Conservation (phyloP, 768 basidiomycete genomes). For the Kwoniella sp. region DNA sequence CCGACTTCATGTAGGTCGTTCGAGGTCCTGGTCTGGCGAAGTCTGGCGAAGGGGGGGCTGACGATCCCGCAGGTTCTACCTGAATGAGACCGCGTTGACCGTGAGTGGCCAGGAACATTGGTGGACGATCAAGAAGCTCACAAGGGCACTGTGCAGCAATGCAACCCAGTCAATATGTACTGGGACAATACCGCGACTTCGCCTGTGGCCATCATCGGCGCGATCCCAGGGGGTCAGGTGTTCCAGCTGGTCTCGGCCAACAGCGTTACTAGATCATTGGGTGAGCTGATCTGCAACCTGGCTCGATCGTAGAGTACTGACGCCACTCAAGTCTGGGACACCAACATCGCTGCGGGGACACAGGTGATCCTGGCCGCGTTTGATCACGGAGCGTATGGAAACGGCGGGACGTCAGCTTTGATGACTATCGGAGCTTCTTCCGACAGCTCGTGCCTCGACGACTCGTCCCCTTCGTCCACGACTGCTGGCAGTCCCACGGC, state of each 20-base stretch:
- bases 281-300: slow-evolving; percentile 6
- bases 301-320: not conserved
- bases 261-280: slow-evolving; percentile 47
- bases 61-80: slow-evolving; percentile 37
- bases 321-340: slow-evolving; percentile 57
- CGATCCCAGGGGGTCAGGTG: slow-evolving; percentile 62
- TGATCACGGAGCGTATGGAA: slow-evolving; percentile 33
- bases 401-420: slow-evolving; percentile 63
- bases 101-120: no score
- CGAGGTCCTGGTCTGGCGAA: no score
- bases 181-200: slow-evolving; percentile 35
- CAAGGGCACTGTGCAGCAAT: slow-evolving; percentile 22
- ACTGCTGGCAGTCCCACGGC: slow-evolving; percentile 18
- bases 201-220: slow-evolving; percentile 53
- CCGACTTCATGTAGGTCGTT: slow-evolving; percentile 39
- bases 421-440: slow-evolving; percentile 55
- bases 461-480: slow-evolving; percentile 51
- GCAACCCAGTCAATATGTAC: slow-evolving; percentile 30
- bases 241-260: slow-evolving; percentile 53
- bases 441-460: slow-evolving; percentile 57
- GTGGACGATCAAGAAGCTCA: no score
- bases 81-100: slow-evolving; percentile 31
- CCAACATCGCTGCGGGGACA: slow-evolving; percentile 60
- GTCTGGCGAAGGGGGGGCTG: no score
- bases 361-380: slow-evolving; percentile 46